Evolutionary conservation across 768 basidiomycete species (phyloP), one percentile per base, ranked within the genome.

Genomic region (Leccinum boreale): DNA sequence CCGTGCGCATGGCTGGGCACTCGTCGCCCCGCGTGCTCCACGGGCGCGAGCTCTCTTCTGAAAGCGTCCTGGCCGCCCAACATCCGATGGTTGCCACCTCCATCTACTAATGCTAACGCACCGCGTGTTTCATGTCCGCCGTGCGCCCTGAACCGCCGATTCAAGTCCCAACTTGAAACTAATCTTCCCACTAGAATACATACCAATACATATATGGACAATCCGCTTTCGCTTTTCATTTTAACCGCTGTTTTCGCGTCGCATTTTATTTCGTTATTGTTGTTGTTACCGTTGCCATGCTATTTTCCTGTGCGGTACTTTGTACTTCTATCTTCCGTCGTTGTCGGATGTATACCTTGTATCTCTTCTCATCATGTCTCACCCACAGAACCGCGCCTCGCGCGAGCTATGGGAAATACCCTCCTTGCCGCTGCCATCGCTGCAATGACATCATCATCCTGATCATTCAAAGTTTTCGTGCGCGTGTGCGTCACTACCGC

Each of bases 1-100:
- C 75, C 12, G 75, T 75, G 26, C 72, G 76, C 28, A 71, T 69
- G 3, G 75, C 73, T 5, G 75, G 74, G 10, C 73, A 75, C 29
- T 50, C 54, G 21, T 61, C 62, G 28, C 62, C 62, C 8, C 65
- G 45, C 21, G 23, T 26, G 11, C 54, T 60, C 26, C 68, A 72
- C 33, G 65, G 55, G 5, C 72, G 65, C 23, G 61, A 72, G 1
- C 29, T 64, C 19, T 72, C 71, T 11, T 64, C 68, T 3, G 67
- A 73, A 7, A 65, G 62, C 33, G 55, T 72, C 55, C 55, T 70
- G 19, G 51, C 53, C 45, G n/a, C 67, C 26, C 66, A 70, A 60
- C 17, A 60, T 0, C 72, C 70, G 52, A 68, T 70, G 65, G 54
- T 62, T 17, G 28, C 61, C 39, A 39, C 61, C 24, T 51, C 58